Evolutionary conservation across 768 basidiomycete species (phyloP).

Genomic region (Russula sp.): DNA sequence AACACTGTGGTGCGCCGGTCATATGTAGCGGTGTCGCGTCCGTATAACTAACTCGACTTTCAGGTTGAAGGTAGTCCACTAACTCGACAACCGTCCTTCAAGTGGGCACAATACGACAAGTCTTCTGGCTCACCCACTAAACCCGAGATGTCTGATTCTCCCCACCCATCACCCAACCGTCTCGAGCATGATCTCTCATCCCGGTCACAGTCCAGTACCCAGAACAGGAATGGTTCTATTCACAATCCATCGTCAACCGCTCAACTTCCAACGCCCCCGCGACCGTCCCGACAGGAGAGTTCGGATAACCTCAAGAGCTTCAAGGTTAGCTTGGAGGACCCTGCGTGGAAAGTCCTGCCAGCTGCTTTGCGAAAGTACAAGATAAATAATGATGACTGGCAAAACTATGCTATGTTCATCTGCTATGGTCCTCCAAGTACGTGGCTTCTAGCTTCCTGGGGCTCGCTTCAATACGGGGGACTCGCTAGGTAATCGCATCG

Average conservation of each 20-base stretch:
- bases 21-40: conserved; percentile 31
- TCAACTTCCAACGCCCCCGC: conserved; percentile 33
- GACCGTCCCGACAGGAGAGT: conserved; percentile 57
- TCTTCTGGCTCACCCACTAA: conserved; percentile 79
- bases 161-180: conserved; percentile 73
- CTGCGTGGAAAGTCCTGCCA: conserved; percentile 97
- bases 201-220: conserved; percentile 16
- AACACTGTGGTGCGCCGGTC: conserved; percentile 13
- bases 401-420: conserved; percentile 99
- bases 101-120: conserved; percentile 81
- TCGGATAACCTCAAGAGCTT: conserved; percentile 83
- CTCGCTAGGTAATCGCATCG: conserved; percentile 60
- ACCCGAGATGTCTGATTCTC: conserved; percentile 61
- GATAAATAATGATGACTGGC: conserved; percentile 98
- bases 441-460: conserved; percentile 1
- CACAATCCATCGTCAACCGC: conserved; percentile 9
- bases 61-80: conserved; percentile 41
- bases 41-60: conserved; percentile 15
- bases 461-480: neutral
- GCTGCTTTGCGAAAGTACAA: conserved; percentile 98
- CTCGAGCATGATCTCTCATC: conserved; percentile 57
- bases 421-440: conserved; percentile 90
- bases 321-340: conserved; percentile 96
- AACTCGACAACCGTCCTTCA: conserved; percentile 74
- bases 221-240: conserved; percentile 9